Evolutionary conservation across 2,329 filamentous ascomycete genomes (phyloP).

Genomic region (Epichloe aotearoae): DNA sequence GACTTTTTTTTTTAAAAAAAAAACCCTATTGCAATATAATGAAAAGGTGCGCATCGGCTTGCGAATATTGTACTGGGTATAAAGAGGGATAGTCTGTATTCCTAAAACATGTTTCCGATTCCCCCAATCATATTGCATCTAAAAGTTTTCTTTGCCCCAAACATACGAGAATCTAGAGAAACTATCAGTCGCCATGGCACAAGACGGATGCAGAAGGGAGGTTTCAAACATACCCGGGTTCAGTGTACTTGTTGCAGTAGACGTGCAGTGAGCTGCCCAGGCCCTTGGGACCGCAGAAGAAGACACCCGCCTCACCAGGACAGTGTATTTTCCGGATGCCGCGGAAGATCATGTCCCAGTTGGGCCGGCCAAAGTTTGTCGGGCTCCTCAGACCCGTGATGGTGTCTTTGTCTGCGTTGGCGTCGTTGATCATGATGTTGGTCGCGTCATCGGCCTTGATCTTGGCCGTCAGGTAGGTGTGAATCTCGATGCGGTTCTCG

Average conservation of each 20-base stretch:
- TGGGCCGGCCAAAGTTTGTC: constrained; percentile 75
- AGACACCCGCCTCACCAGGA: constrained; percentile 61
- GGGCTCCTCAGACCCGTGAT: constrained; percentile 72
- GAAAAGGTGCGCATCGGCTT: background rate
- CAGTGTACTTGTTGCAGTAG: constrained; percentile 80
- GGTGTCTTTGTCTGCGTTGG: constrained; percentile 69
- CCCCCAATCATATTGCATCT: constrained; percentile 10
- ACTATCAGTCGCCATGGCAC: constrained; percentile 4
- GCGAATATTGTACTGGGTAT: constrained; percentile 1
- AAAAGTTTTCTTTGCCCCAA: constrained; percentile 60
- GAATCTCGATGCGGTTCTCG: constrained; percentile 75
- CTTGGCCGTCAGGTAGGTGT: constrained; percentile 77
- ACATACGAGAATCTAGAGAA: constrained; percentile 45
- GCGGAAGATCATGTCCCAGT: constrained; percentile 85
- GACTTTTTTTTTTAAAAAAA: too few species aligned
- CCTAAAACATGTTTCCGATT: too few species aligned
- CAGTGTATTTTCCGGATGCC: constrained; percentile 67
- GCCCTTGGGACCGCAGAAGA: constrained; percentile 77
- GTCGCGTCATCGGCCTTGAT: constrained; percentile 77
- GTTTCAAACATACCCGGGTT: constrained; percentile 49
- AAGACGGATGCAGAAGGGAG: background rate
- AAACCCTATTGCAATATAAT: too few species aligned
- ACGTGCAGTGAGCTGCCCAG: constrained; percentile 65
- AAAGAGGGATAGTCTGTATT: background rate
- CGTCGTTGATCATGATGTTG: constrained; percentile 89